Evolutionary conservation across 2,329 filamentous ascomycete genomes (phyloP).

Genomic region (Aspergillus novoparasiticus): DNA sequence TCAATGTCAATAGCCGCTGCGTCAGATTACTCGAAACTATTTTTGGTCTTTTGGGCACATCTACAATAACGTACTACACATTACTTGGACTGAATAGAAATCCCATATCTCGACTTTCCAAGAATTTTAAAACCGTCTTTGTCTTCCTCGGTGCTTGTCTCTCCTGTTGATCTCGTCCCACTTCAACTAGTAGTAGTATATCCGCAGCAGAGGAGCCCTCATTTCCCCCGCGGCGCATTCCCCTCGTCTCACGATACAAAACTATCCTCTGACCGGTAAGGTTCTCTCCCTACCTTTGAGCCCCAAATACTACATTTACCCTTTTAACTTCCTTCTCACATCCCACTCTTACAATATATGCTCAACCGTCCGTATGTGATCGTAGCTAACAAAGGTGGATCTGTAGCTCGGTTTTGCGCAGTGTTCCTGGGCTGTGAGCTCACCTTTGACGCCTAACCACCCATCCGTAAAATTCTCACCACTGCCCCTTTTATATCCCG

Average conservation of each 20-base stretch:
- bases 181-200: constrained; percentile 1
- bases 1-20: not conserved
- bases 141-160: not conserved
- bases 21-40: not conserved
- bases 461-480: not conserved
- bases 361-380: not conserved
- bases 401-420: not conserved
- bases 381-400: constrained; percentile 1
- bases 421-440: not conserved
- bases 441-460: not conserved
- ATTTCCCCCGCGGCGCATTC: constrained; percentile 10
- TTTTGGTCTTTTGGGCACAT: not conserved
- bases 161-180: not conserved
- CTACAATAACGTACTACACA: not conserved
- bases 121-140: not conserved
- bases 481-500: not conserved
- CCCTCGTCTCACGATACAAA: not conserved
- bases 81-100: not conserved
- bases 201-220: constrained; percentile 6
- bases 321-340: not conserved
- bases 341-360: not conserved
- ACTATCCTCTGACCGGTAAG: constrained; percentile 1
- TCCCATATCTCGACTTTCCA: not conserved
- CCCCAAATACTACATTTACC: not conserved
- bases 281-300: not conserved